Evolutionary conservation across 768 basidiomycete genomes (phyloP).

Genomic region (Phaeotremella fagi): DNA sequence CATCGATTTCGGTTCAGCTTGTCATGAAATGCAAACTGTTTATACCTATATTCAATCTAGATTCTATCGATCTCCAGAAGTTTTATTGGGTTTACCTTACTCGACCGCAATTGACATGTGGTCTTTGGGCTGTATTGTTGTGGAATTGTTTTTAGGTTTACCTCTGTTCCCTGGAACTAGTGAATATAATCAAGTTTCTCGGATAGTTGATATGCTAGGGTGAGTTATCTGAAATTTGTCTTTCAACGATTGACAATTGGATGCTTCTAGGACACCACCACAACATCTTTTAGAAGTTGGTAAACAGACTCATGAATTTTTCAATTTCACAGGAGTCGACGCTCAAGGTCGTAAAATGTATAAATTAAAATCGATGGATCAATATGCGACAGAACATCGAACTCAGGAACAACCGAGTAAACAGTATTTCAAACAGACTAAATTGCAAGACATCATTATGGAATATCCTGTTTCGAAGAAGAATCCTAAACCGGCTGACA

Average conservation of each 20-base stretch:
- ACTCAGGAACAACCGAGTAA: constrained; percentile 97
- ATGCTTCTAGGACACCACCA: constrained; percentile 67
- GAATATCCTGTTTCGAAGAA: constrained; percentile 91
- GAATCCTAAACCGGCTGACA: constrained; percentile 63
- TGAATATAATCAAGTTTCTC: constrained; percentile 96
- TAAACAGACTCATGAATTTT: constrained; percentile 91
- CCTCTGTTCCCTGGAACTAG: constrained; percentile 97
- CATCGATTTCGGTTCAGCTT: constrained; percentile 98
- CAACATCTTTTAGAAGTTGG: constrained; percentile 90
- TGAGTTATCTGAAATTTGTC: constrained; percentile 50
- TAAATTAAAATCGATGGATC: constrained; percentile 82
- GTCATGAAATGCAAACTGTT: constrained; percentile 98
- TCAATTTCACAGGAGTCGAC: constrained; percentile 68
- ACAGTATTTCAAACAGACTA: constrained; percentile 94
- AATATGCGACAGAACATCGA: constrained; percentile 91
- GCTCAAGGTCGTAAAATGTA: constrained; percentile 68
- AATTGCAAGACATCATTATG: constrained; percentile 91
- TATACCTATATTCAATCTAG: constrained; percentile 99
- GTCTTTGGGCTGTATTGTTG: constrained; percentile 97
- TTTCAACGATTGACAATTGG: not conserved
- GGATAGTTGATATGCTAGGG: constrained; percentile 99
- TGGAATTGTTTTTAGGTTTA: constrained; percentile 92
- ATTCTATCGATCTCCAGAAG: constrained; percentile 97
- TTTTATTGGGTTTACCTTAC: constrained; percentile 88
- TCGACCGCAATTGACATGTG: constrained; percentile 98